These are phyloP conservation scores for Tanacetum coccineum DNA, from an alignment of 129 eudicot species.

Conservation along the genomic window DNA sequence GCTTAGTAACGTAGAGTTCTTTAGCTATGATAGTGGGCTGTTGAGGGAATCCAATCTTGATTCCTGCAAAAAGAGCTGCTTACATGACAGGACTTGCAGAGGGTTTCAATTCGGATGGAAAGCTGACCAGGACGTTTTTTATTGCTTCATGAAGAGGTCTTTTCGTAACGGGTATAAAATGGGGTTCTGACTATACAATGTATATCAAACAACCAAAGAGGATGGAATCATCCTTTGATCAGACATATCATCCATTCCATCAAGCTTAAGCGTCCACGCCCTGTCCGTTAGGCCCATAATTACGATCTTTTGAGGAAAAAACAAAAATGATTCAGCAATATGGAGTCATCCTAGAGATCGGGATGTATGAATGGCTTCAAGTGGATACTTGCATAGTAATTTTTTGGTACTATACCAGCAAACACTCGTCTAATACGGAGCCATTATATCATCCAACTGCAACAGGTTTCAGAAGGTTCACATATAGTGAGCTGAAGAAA, in stretches of 20 bases:
- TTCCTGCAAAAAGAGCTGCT: conserved; percentile 12
- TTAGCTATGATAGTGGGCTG: conserved; percentile 26
- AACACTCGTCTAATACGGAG: conserved; percentile 4
- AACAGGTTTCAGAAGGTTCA: conserved; percentile 28
- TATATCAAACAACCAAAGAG: conserved; percentile 8
- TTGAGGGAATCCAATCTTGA: background rate
- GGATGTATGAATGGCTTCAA: conserved; percentile 11
- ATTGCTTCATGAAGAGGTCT: conserved; percentile 21
- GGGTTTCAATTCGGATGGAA: too few relatives aligned
- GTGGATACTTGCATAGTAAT: conserved; percentile 13
- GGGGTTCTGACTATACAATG: background rate
- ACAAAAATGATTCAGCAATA: background rate
- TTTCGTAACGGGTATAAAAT: conserved; percentile 17
- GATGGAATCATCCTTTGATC: background rate
- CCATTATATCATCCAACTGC: conserved; percentile 25
- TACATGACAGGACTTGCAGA: too few relatives aligned
- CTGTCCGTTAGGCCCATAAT: background rate
- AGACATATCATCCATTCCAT: background rate
- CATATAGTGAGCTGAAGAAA: conserved; percentile 27
- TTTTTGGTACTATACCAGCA: conserved; percentile 16
- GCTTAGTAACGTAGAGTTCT: conserved; percentile 29
- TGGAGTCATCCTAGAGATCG: conserved; percentile 19
- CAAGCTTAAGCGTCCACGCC: background rate
- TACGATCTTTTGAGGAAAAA: background rate
- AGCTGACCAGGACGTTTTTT: background rate